phyloP scores from a whole-genome alignment of 2,329 filamentous ascomycete species.

The Spiromastix sp. region DNA sequence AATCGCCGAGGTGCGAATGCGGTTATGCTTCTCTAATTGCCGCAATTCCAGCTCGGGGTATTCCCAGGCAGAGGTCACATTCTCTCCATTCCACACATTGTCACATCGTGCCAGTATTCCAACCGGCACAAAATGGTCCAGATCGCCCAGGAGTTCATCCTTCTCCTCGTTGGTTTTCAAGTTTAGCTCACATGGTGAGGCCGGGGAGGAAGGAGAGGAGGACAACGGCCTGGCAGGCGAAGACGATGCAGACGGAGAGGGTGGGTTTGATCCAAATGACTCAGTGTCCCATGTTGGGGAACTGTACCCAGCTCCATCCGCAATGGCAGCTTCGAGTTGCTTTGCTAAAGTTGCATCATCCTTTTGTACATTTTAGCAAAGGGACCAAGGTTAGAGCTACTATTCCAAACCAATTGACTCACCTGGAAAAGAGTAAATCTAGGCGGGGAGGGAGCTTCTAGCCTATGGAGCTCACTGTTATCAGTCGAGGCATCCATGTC shows the following conservation, averaged over 20 bases:
- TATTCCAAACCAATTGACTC: no score
- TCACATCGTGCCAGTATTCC: conserved; percentile 19
- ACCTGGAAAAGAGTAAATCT: no score
- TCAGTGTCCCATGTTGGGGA: neutral
- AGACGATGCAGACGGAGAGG: neutral
- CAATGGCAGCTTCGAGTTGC: conserved; percentile 4
- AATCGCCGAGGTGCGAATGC: conserved; percentile 23
- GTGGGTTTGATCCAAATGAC: neutral
- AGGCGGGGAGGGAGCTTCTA: no score
- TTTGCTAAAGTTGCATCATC: neutral
- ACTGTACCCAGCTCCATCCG: neutral
- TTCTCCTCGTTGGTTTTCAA: no score
- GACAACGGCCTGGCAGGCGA: neutral
- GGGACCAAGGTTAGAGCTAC: no score
- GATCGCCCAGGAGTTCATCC: conserved; percentile 8
- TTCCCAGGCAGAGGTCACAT: neutral
- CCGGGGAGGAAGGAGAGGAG: neutral
- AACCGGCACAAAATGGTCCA: conserved; percentile 21
- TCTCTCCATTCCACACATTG: neutral
- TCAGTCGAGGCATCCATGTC: no score
- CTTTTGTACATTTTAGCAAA: no score
- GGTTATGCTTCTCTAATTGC: conserved; percentile 22
- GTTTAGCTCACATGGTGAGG: neutral
- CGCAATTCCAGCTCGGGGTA: conserved; percentile 17
- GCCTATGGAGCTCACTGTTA: no score